Conservation (phyloP, 2,329 filamentous ascomycete species). For the Colletotrichum higginsianum region DNA sequence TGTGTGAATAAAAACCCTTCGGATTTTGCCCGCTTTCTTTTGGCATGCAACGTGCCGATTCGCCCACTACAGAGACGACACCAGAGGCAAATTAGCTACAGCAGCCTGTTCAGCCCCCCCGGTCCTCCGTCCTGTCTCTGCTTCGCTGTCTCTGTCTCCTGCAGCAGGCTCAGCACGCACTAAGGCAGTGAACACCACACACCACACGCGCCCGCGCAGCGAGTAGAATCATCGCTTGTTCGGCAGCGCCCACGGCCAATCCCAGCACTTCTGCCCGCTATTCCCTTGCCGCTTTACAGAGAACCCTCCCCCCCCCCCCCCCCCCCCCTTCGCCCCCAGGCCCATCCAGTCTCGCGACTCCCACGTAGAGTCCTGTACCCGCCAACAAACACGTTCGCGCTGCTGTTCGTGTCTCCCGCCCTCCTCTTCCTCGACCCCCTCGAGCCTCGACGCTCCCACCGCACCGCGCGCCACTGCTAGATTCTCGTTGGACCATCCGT, state of each 20-base stretch:
- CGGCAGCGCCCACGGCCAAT: constrained; percentile 44
- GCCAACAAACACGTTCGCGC: constrained; percentile 33
- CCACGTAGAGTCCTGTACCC: constrained; percentile 20
- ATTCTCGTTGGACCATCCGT: constrained; percentile 40
- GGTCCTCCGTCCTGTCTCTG: constrained; percentile 33
- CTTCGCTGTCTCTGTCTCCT: constrained; percentile 44
- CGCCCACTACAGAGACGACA: background rate
- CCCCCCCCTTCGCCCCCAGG: background rate
- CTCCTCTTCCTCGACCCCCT: background rate
- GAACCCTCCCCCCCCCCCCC: background rate
- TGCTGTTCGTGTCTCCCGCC: constrained; percentile 37
- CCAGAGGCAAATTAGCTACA: constrained; percentile 39
- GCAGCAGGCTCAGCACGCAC: constrained; percentile 48
- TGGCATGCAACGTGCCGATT: constrained; percentile 31
- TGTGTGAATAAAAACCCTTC: constrained; percentile 20
- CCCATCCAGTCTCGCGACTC: constrained; percentile 25
- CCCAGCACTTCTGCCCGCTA: constrained; percentile 17
- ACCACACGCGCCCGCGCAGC: constrained; percentile 49
- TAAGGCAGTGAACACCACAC: constrained; percentile 48
- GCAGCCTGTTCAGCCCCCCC: constrained; percentile 17
- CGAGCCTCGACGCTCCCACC: constrained; percentile 32
- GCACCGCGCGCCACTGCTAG: constrained; percentile 41
- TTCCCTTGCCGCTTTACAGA: constrained; percentile 46
- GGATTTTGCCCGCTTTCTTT: constrained; percentile 42
- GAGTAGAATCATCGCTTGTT: constrained; percentile 49